Percentiles rank a stretch among this genome's conserved stretches.
Evolutionary conservation across 2,329 filamentous ascomycete species (phyloP).

Genomic region (Neophaeococcomyces aloes): DNA sequence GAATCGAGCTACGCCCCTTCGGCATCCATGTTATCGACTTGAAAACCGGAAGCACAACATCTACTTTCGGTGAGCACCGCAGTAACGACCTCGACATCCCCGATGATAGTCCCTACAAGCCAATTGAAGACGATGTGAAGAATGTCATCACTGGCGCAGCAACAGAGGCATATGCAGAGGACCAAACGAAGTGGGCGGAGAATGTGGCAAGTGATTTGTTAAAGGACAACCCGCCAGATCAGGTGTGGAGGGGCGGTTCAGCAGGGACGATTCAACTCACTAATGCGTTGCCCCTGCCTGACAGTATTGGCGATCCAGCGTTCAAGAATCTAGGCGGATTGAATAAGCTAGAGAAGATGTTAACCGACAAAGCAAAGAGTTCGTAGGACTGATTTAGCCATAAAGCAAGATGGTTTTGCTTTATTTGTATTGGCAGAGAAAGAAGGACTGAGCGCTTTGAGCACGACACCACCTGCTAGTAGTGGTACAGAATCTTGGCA

Average conservation of each 20-base stretch:
- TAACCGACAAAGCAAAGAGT: too few species aligned
- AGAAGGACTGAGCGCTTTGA: too few species aligned
- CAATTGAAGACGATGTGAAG: constrained; percentile 10
- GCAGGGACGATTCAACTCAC: too few species aligned
- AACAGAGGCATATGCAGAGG: constrained; percentile 1
- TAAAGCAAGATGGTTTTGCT: too few species aligned
- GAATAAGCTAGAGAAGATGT: too few species aligned
- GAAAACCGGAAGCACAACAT: constrained; percentile 22
- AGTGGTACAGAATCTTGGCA: too few species aligned
- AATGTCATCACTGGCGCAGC: constrained; percentile 9
- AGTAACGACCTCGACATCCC: constrained; percentile 1
- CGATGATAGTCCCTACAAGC: constrained; percentile 4
- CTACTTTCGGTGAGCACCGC: constrained; percentile 11
- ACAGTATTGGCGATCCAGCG: too few species aligned
- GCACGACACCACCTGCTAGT: too few species aligned
- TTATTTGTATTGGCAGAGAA: too few species aligned
- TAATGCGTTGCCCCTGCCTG: too few species aligned
- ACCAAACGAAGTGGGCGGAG: constrained; percentile 36
- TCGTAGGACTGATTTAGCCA: too few species aligned
- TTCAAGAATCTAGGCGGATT: too few species aligned
- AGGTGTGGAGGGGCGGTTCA: constrained; percentile 14
- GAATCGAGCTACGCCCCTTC: constrained; percentile 27
- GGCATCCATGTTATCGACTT: constrained; percentile 25
- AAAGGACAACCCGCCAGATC: constrained; percentile 30
- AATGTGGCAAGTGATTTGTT: constrained; percentile 46